Conservation (phyloP, 2,329 filamentous ascomycete species). For the Elsinoe arachidis region DNA sequence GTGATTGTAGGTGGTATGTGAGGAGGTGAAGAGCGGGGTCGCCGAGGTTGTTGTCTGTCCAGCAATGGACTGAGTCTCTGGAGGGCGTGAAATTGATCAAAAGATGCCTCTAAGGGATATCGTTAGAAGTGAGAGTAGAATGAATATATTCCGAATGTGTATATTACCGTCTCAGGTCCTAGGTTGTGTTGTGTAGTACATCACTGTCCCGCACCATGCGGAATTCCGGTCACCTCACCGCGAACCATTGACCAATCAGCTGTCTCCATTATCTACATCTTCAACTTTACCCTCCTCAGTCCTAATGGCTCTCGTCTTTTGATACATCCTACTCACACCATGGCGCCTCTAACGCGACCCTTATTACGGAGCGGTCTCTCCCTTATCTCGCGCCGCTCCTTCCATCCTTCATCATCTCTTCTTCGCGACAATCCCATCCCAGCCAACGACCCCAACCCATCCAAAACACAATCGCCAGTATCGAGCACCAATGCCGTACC, state of each 20-base stretch:
- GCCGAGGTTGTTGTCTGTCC: neutral
- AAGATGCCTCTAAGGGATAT: too few species aligned
- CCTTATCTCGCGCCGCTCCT: conserved; percentile 14
- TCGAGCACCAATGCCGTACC: conserved; percentile 54
- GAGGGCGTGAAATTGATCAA: too few species aligned
- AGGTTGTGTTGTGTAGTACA: neutral
- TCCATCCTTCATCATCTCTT: conserved; percentile 17
- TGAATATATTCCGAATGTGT: too few species aligned
- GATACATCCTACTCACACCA: neutral
- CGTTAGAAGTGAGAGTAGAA: too few species aligned
- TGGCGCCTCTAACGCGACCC: neutral
- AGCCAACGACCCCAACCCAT: conserved; percentile 54
- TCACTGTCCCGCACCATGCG: neutral
- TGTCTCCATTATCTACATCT: conserved; percentile 1
- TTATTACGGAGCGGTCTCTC: neutral
- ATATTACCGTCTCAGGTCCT: neutral
- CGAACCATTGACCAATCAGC: conserved; percentile 7
- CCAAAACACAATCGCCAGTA: conserved; percentile 38
- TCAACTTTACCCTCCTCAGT: neutral
- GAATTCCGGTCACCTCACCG: neutral
- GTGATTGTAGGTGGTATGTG: neutral
- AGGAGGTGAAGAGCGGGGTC: neutral
- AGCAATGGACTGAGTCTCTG: neutral
- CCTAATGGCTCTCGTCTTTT: neutral
- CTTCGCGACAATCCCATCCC: conserved; percentile 41